Base-by-base conservation (phyloP, 2,329 filamentous ascomycete genomes). In the Xylaria sp. region DNA sequence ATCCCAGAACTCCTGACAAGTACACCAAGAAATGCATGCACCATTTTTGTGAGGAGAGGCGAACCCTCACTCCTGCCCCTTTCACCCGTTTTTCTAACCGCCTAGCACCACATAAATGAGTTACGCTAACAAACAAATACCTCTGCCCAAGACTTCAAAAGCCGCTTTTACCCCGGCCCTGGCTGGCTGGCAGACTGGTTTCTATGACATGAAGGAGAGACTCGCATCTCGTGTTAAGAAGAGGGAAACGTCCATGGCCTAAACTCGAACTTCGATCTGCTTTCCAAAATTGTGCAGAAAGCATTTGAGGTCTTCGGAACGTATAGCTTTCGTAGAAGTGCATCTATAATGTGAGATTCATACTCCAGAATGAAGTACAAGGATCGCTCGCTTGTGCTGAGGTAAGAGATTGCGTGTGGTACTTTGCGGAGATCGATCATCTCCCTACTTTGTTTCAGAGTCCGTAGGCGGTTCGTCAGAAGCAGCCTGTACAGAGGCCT, bases 1-100 rank as follows among this genome's bases (percentile, higher is more conserved):
- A 2, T 13, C 51, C 51, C 51, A 26, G 4, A 56, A 63, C 60
- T 44, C 59, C 59, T 23, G 36, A 11, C 7, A 62, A 44, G 10
- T 51, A 31, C 33, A 36, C 38, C 31, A n/a, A 2, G 54, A 62
- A 31, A 53, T 44, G n/a, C 48, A 49, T 54, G 28, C 28, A 42
- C 48, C 33, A 9, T 33, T 38, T 51, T 51, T 17, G 33, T 38
- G 3, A 56, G 51, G 33, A 38, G 23, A 56, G 36, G 23, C 36
- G n/a, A 4, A 20, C 36, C 15, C 20, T 36, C 36, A 7, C 23
- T 53, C 44, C 46, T 40, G 17, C 20, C 17, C 48, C 26, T 6
- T 63, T 46, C 10, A 36, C 38, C 60, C 23, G 13, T 11, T 54
- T 31, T 53, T 44, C 38, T 57, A 48, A 28, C 48, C n/a, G 31